These are phyloP conservation scores for Boechera stricta DNA, from an alignment of 345 rosid species.

Conservation along the genomic window DNA sequence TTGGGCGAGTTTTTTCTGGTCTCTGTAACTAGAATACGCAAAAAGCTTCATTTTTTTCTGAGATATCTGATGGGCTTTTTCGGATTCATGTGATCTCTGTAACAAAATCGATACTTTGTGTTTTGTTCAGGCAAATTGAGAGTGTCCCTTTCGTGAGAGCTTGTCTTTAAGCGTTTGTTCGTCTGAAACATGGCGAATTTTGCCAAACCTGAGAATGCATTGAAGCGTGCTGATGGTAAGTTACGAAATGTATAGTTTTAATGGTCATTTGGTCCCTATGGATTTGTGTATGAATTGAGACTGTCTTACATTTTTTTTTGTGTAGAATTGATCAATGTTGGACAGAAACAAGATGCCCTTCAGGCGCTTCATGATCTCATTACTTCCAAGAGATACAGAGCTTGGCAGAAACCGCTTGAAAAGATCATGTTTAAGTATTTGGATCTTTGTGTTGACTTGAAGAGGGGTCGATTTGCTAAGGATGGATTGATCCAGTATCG, in stretches of 20 bases:
- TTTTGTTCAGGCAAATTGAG: slow-evolving; percentile 33
- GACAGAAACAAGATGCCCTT: slow-evolving; percentile 97
- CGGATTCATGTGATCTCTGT: background rate
- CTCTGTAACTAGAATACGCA: background rate
- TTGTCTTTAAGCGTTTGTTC: slow-evolving; percentile 21
- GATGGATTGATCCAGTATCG: slow-evolving; percentile 97
- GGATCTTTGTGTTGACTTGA: slow-evolving; percentile 95
- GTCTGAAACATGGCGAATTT: slow-evolving; percentile 64
- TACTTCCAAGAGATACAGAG: slow-evolving; percentile 88
- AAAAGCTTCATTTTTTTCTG: background rate
- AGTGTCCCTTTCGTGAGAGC: slow-evolving; percentile 10
- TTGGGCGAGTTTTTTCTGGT: slow-evolving; percentile 23
- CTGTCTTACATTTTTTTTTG: slow-evolving; percentile 3
- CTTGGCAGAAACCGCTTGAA: slow-evolving; percentile 95
- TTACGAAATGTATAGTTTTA: background rate
- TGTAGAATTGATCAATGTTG: slow-evolving; percentile 93
- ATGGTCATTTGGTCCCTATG: background rate
- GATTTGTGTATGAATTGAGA: slow-evolving; percentile 15
- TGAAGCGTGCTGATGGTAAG: slow-evolving; percentile 95
- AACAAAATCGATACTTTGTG: background rate
- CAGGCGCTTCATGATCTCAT: slow-evolving; percentile 91
- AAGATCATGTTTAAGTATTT: slow-evolving; percentile 95
- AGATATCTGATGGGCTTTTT: slow-evolving; percentile 5
- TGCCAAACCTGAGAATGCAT: slow-evolving; percentile 88
- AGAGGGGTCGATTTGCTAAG: slow-evolving; percentile 91